Conservation (phyloP, 1,284 basidiomycete species). For the Fomitopsis betulina region DNA sequence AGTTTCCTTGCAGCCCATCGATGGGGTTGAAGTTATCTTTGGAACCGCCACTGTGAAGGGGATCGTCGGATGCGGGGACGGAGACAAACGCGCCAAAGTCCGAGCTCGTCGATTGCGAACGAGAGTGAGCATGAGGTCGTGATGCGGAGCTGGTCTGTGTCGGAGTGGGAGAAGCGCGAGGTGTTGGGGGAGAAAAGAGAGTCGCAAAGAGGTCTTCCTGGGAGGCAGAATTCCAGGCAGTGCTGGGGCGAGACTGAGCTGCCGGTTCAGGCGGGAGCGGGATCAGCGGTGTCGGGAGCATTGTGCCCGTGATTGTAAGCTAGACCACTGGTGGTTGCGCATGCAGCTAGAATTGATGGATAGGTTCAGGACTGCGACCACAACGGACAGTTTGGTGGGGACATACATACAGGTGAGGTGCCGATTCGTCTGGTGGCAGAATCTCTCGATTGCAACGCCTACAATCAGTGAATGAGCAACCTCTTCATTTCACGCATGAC, state of each 20-base stretch:
- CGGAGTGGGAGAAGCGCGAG: slow-evolving; percentile 32
- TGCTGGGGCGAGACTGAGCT: background rate
- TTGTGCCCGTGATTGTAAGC: background rate
- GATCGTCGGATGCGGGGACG: slow-evolving; percentile 55
- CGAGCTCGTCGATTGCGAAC: slow-evolving; percentile 32
- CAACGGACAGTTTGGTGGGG: too few relatives aligned
- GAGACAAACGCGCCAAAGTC: slow-evolving; percentile 71
- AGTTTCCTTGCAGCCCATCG: slow-evolving; percentile 29
- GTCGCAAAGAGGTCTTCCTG: slow-evolving; percentile 39
- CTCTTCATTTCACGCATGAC: too few relatives aligned
- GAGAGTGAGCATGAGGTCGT: slow-evolving; percentile 14
- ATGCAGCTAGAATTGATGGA: background rate
- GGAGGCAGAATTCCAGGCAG: slow-evolving; percentile 12
- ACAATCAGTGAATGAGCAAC: too few relatives aligned
- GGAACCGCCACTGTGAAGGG: slow-evolving; percentile 33
- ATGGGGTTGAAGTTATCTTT: slow-evolving; percentile 17
- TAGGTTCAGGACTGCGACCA: too few relatives aligned
- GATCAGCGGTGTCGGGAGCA: slow-evolving; percentile 14
- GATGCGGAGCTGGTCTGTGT: slow-evolving; percentile 2
- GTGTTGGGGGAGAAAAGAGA: slow-evolving; percentile 41
- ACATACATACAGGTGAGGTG: too few relatives aligned
- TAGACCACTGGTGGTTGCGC: too few relatives aligned
- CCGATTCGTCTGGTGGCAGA: too few relatives aligned
- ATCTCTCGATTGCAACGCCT: too few relatives aligned
- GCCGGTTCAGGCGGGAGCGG: slow-evolving; percentile 14